phyloP scores from a whole-genome alignment of 2,329 filamentous ascomycete genomes.

The Neonectria magnoliae region DNA sequence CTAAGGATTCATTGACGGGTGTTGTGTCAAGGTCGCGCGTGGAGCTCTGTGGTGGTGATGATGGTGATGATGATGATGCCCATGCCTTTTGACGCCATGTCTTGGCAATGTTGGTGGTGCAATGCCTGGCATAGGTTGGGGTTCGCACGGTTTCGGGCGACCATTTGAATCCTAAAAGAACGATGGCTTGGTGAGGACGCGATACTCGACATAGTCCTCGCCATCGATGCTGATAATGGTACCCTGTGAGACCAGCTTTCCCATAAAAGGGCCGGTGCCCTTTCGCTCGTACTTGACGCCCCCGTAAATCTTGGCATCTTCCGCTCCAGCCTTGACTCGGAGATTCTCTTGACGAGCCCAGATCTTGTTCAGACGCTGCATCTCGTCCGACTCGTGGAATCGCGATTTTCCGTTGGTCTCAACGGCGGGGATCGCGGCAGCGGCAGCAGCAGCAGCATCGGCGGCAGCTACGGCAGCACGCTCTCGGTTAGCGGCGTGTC shows the following conservation, averaged over 20 bases:
- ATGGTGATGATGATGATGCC: background rate
- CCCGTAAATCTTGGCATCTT: slow-evolving; percentile 66
- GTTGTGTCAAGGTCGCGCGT: background rate
- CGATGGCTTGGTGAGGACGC: slow-evolving; percentile 70
- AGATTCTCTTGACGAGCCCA: slow-evolving; percentile 65
- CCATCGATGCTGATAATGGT: slow-evolving; percentile 72
- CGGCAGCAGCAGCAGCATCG: slow-evolving; percentile 45
- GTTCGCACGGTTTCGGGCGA: background rate
- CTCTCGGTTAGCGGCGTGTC: slow-evolving; percentile 56
- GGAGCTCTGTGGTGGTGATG: background rate
- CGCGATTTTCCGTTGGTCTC: slow-evolving; percentile 42
- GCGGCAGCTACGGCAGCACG: slow-evolving; percentile 48
- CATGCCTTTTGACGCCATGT: background rate
- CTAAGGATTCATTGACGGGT: background rate
- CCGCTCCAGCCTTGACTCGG: slow-evolving; percentile 53
- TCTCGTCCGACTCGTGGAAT: slow-evolving; percentile 60
- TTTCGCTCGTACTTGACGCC: slow-evolving; percentile 73
- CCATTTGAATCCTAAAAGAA: slow-evolving; percentile 59
- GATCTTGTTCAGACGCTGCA: slow-evolving; percentile 64
- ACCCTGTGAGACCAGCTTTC: slow-evolving; percentile 70
- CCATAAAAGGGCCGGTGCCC: slow-evolving; percentile 67
- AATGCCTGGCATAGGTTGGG: background rate
- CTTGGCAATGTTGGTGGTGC: background rate
- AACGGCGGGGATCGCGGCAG: slow-evolving; percentile 38
- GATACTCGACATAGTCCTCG: slow-evolving; percentile 74